Evolutionary conservation across 495 filamentous ascomycete species (phyloP), one percentile per base, ranked within the genome.

Genomic region (Xylaria palmicola): DNA sequence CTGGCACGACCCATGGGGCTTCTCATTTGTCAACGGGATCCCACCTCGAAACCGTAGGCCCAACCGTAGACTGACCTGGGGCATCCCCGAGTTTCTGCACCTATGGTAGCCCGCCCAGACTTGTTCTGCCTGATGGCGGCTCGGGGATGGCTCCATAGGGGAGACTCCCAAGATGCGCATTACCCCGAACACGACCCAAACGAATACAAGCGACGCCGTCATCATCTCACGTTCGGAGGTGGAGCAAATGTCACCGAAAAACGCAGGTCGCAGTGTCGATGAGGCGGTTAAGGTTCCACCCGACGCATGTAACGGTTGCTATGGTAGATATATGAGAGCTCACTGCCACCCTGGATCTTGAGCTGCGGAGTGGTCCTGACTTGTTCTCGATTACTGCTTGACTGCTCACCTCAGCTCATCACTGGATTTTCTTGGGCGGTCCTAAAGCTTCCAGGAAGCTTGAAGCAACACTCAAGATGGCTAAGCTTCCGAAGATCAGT

Each of bases 401-500:
- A 40, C 56, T 59, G 27, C 32, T 40, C 6, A 40, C 24, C 34
- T 17, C 19, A 15, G 10, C 29, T 15, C 54, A 4, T 40, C 20
- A 56, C 32, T 43, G 24, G 37, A 56, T 44, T 19, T 13, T 59
- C 44, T 40, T 10, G 24, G 10, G 20, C 19, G 4, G 24, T 19
- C n/a, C 32, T 50, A 22, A 50, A 59, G 20, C 24, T 17, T 26
- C 15, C 6, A 32, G 56, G 56, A 36, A 30, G 27, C 27, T 22
- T 29, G n/a, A 19, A 34, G 43, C 53, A n/a, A 40, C 56, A 9
- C 50, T 58, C 64, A 68, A 68, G 65, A 71, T 71, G 68, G 55
- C 66, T 51, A 66, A 47, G 40, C 30, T 71, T 56, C 68, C 68
- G 51, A 71, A 66, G 52, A 71, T 71, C 56, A 72, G 67, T 72